Evolutionary conservation across 2,329 filamentous ascomycete genomes (phyloP).

Genomic region (Cyanodermella asteris): DNA sequence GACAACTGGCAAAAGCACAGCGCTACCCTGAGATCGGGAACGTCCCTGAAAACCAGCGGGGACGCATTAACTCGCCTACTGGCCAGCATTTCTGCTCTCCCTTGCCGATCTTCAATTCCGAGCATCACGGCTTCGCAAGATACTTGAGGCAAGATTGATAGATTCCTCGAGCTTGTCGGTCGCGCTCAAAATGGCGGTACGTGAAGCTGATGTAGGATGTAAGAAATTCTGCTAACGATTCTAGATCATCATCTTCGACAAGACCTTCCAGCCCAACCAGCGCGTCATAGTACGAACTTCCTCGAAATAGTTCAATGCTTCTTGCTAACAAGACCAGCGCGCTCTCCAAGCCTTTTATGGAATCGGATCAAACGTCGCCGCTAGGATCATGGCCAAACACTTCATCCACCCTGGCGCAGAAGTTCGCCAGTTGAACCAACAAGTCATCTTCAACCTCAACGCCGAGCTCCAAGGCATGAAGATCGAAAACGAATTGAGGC

Average conservation of each 20-base stretch:
- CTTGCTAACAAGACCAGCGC: constrained; percentile 25
- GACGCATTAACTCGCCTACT: too few relatives aligned
- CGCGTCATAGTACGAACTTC: constrained; percentile 49
- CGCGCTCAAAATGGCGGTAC: too few relatives aligned
- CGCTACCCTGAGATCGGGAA: too few relatives aligned
- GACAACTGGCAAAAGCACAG: too few relatives aligned
- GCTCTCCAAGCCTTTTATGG: constrained; percentile 72
- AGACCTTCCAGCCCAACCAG: constrained; percentile 65
- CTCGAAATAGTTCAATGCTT: constrained; percentile 1
- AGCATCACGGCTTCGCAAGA: too few relatives aligned
- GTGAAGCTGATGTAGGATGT: too few relatives aligned
- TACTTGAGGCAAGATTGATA: too few relatives aligned
- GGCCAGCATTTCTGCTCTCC: too few relatives aligned
- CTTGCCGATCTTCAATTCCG: too few relatives aligned
- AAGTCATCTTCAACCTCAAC: constrained; percentile 61
- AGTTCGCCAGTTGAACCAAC: constrained; percentile 50
- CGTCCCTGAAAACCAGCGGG: too few relatives aligned
- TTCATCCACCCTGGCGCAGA: constrained; percentile 68
- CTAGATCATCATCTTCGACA: constrained; percentile 65
- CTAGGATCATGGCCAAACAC: constrained; percentile 66
- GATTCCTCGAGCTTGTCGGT: too few relatives aligned
- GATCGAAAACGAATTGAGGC: constrained; percentile 70
- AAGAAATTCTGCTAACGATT: background rate
- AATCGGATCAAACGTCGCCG: constrained; percentile 47
- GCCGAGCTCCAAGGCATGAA: constrained; percentile 78